Conservation (phyloP, 2,329 filamentous ascomycete genomes). For the Bisporella sp. region DNA sequence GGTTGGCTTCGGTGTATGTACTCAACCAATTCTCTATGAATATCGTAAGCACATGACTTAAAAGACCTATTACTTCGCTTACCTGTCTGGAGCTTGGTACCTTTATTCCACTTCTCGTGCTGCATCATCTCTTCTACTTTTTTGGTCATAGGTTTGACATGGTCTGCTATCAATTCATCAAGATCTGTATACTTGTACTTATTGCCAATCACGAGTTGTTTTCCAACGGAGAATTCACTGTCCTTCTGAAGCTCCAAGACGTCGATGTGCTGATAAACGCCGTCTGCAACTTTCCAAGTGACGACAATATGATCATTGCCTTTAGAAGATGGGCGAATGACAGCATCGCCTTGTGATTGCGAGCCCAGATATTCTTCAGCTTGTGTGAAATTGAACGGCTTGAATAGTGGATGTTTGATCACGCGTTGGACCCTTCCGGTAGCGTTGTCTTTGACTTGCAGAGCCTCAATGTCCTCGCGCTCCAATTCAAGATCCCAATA, state of each 20-base stretch:
- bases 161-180: conserved; percentile 93
- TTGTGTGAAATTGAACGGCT: conserved; percentile 83
- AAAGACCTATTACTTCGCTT: conserved; percentile 37
- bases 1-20: conserved; percentile 94
- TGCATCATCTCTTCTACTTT: conserved; percentile 96
- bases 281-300: conserved; percentile 96
- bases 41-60: conserved; percentile 1
- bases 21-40: conserved; percentile 82
- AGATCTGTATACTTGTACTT: conserved; percentile 93
- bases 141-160: conserved; percentile 94
- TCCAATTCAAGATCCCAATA: conserved; percentile 88
- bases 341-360: conserved; percentile 79
- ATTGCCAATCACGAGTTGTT: conserved; percentile 74
- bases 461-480: conserved; percentile 70
- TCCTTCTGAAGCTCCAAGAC: conserved; percentile 96
- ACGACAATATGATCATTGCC: conserved; percentile 92
- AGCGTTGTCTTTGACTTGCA: conserved; percentile 78
- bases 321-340: conserved; percentile 92
- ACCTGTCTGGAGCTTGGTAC: conserved; percentile 78
- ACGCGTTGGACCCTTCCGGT: conserved; percentile 86
- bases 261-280: conserved; percentile 96
- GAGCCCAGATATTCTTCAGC: conserved; percentile 90
- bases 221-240: conserved; percentile 90
- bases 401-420: conserved; percentile 96
- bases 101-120: conserved; percentile 87